These are phyloP conservation scores for Pythium dissotocum DNA, from an alignment of 352 stramenopile genomes.

Conservation along the genomic window DNA sequence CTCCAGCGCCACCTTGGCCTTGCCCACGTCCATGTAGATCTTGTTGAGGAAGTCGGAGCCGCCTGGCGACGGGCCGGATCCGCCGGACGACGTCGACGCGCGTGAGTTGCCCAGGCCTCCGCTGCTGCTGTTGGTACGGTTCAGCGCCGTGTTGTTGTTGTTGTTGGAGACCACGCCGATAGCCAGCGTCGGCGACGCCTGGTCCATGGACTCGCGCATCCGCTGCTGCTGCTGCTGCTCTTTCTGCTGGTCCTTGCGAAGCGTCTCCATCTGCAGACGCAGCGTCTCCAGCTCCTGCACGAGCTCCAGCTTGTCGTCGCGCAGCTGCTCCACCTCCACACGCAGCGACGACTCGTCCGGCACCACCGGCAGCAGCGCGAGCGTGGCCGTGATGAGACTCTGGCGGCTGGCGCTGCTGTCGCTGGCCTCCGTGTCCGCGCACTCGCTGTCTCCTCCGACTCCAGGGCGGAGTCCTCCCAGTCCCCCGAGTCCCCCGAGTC, in stretches of 20 bases:
- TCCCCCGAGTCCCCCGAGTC: neutral
- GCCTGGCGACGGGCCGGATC: neutral
- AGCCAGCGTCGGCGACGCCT: conserved; percentile 2
- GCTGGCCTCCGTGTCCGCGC: conserved; percentile 22
- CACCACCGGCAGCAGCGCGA: conserved; percentile 30
- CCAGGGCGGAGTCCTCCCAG: conserved; percentile 22
- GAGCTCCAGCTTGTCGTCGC: conserved; percentile 34
- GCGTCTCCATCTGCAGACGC: conserved; percentile 35
- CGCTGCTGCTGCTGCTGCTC: conserved; percentile 8
- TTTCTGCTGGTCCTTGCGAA: conserved; percentile 11
- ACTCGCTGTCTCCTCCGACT: conserved; percentile 24
- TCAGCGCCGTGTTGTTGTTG: neutral
- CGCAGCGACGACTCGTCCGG: conserved; percentile 24
- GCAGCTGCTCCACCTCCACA: conserved; percentile 49
- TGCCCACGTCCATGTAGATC: conserved; percentile 79
- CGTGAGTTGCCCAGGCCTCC: conserved; percentile 14
- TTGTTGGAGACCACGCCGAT: conserved; percentile 1
- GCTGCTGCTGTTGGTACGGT: neutral
- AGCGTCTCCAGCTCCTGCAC: conserved; percentile 42
- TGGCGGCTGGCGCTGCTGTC: conserved; percentile 36
- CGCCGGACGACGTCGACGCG: neutral
- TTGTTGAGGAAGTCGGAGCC: conserved; percentile 67
- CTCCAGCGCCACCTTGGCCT: conserved; percentile 72
- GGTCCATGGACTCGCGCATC: conserved; percentile 29
- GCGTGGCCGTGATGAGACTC: conserved; percentile 19